These are phyloP conservation scores for Lasiosphaeria hispida DNA, from an alignment of 495 filamentous ascomycete species.

Conservation along the genomic window DNA sequence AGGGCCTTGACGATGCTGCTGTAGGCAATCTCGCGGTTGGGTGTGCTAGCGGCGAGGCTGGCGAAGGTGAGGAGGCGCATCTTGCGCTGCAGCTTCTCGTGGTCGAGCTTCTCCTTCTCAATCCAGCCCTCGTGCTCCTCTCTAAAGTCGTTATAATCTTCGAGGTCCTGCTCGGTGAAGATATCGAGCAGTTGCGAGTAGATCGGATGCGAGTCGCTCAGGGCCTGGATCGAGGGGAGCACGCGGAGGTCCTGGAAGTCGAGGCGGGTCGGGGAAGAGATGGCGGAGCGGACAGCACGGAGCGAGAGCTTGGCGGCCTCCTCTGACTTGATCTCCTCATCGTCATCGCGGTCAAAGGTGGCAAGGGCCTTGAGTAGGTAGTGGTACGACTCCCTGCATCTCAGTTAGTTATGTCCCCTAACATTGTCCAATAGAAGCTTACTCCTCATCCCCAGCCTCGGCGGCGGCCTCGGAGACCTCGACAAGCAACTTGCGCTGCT, in stretches of 20 bases:
- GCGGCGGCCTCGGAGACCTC: slow-evolving; percentile 74
- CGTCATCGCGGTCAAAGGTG: slow-evolving; percentile 68
- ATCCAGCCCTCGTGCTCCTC: slow-evolving; percentile 78
- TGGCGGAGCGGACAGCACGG: slow-evolving; percentile 77
- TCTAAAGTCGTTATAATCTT: slow-evolving; percentile 92
- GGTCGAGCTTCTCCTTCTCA: slow-evolving; percentile 65
- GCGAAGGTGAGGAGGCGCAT: slow-evolving; percentile 94
- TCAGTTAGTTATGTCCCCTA: slow-evolving; percentile 9
- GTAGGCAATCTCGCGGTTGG: slow-evolving; percentile 82
- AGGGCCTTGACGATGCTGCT: slow-evolving; percentile 74
- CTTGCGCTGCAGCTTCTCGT: slow-evolving; percentile 69
- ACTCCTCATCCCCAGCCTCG: slow-evolving; percentile 73
- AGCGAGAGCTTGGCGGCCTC: slow-evolving; percentile 80
- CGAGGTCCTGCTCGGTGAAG: slow-evolving; percentile 86
- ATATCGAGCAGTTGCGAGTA: slow-evolving; percentile 91
- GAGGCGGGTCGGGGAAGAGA: slow-evolving; percentile 73
- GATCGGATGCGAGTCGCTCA: slow-evolving; percentile 75
- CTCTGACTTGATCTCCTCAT: slow-evolving; percentile 56
- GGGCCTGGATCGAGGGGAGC: slow-evolving; percentile 80
- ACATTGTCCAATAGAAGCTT: slow-evolving; percentile 26
- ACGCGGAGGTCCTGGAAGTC: slow-evolving; percentile 92
- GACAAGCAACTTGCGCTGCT: slow-evolving; percentile 76
- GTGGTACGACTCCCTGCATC: slow-evolving; percentile 63
- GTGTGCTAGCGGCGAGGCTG: slow-evolving; percentile 77
- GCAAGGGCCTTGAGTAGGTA: slow-evolving; percentile 81